These are phyloP conservation scores for Lycium ferocissimum DNA, from an alignment of 257 asterid genomes.

Conservation along the genomic window DNA sequence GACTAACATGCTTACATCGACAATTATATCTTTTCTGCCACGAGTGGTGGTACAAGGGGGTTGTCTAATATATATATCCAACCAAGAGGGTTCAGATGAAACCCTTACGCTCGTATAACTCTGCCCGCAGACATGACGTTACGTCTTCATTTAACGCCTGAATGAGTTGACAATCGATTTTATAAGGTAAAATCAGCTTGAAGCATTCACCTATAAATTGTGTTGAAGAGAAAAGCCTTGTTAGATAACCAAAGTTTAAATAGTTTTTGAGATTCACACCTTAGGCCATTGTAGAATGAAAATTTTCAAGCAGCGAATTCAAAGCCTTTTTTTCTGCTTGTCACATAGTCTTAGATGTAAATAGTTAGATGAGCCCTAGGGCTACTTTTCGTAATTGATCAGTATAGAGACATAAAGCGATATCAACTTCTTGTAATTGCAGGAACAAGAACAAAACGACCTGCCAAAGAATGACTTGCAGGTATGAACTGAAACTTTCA, in stretches of 20 bases:
- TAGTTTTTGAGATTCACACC: neutral
- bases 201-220: neutral
- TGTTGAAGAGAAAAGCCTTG: neutral
- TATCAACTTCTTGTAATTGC: slow-evolving; percentile 32
- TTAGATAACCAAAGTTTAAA: neutral
- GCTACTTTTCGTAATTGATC: neutral
- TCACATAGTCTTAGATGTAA: neutral
- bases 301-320: neutral
- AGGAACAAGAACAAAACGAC: slow-evolving; percentile 43
- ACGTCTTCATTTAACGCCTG: neutral
- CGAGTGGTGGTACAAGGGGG: too few species aligned
- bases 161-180: neutral
- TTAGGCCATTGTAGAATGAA: neutral
- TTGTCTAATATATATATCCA: too few species aligned
- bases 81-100: too few species aligned
- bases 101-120: too few species aligned
- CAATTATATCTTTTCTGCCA: neutral
- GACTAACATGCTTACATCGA: neutral
- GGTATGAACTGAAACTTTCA: slow-evolving; percentile 33
- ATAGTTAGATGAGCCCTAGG: neutral
- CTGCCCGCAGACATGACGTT: neutral
- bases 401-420: neutral
- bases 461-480: slow-evolving; percentile 31
- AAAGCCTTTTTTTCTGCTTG: neutral
- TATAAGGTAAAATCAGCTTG: too few species aligned